Conservation (phyloP, 1,284 basidiomycete species). For the Malassezia obtusa region DNA sequence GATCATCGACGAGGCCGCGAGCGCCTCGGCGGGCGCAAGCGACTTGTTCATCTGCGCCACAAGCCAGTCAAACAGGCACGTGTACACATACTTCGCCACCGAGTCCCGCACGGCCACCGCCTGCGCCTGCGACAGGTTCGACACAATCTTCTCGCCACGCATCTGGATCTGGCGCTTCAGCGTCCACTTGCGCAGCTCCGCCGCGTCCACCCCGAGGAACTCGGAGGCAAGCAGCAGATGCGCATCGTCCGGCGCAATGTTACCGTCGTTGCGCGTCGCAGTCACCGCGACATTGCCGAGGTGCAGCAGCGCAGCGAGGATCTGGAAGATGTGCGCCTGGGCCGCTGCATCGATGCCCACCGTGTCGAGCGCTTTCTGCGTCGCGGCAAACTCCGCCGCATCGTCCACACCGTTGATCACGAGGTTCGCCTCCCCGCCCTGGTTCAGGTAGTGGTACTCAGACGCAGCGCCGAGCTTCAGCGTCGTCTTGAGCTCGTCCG, state of each 20-base stretch:
- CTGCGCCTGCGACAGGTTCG: constrained; percentile 71
- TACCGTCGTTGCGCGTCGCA: constrained; percentile 69
- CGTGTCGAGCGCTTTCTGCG: constrained; percentile 86
- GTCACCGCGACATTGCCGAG: constrained; percentile 90
- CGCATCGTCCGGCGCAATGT: constrained; percentile 73
- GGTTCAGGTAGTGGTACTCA: constrained; percentile 85
- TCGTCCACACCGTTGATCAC: constrained; percentile 83
- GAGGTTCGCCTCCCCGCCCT: constrained; percentile 79
- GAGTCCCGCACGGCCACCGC: constrained; percentile 92
- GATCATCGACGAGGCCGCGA: constrained; percentile 89
- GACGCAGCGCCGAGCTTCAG: constrained; percentile 74
- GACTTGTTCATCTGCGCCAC: constrained; percentile 94
- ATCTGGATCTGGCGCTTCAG: constrained; percentile 95
- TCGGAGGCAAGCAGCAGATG: constrained; percentile 71
- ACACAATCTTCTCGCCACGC: constrained; percentile 88
- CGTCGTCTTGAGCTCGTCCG: constrained; percentile 86
- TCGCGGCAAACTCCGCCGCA: constrained; percentile 82
- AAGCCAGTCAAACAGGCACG: constrained; percentile 96
- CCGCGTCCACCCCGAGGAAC: constrained; percentile 76
- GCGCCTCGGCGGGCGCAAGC: constrained; percentile 75
- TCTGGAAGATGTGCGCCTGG: constrained; percentile 94
- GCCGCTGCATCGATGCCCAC: constrained; percentile 94
- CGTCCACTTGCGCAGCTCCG: constrained; percentile 99
- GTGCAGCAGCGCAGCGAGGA: constrained; percentile 85
- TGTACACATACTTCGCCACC: constrained; percentile 97